Evolutionary conservation across 371 early-diverging fungal genomes (phyloP).

Genomic region (Syncephalastrum monosporum): DNA sequence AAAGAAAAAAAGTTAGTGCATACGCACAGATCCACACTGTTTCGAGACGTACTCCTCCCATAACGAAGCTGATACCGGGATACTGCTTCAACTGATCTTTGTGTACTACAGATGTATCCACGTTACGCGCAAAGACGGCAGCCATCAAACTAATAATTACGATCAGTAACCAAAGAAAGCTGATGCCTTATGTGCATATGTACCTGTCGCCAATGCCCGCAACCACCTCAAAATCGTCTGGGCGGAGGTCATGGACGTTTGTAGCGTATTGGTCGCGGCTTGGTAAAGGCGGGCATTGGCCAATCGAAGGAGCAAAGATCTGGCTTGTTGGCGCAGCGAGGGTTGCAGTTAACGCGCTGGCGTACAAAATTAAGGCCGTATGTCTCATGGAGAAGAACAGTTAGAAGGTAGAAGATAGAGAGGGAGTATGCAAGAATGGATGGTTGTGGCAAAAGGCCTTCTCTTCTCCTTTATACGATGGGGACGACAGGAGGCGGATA

Average conservation of each 20-base stretch:
- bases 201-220: conserved; percentile 38
- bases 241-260: conserved; percentile 18
- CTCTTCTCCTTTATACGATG: too few species aligned
- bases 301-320: conserved; percentile 2
- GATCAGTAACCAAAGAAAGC: background rate
- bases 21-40: background rate
- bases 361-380: too few species aligned
- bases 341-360: background rate
- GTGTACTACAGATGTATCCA: conserved; percentile 16
- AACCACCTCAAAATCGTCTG: conserved; percentile 18
- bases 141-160: conserved; percentile 26
- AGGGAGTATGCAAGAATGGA: too few species aligned
- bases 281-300: conserved; percentile 4
- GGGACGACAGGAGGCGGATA: too few species aligned
- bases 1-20: too few species aligned
- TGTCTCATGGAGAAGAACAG: too few species aligned
- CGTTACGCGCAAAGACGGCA: conserved; percentile 28
- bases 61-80: conserved; percentile 28
- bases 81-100: conserved; percentile 24
- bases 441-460: too few species aligned
- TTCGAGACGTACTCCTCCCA: conserved; percentile 30
- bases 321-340: background rate
- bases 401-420: too few species aligned
- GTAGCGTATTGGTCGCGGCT: conserved; percentile 6
- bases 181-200: background rate